Conservation (phyloP, 306 rosid species). For the Rosa lucieae region DNA sequence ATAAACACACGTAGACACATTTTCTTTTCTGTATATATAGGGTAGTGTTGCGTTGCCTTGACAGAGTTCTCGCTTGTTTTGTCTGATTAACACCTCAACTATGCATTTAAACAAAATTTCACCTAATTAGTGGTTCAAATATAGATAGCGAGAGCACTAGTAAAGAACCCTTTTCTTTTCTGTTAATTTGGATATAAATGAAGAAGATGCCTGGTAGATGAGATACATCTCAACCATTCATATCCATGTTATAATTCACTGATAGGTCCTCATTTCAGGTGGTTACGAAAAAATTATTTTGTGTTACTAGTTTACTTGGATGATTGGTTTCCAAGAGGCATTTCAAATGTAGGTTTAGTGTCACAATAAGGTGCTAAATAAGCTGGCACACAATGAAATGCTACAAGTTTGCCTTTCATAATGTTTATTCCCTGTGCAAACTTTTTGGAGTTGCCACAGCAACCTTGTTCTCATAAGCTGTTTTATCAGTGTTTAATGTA, state of each 20-base stretch:
- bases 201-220: not conserved
- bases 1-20: not conserved
- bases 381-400: not conserved
- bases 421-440: not conserved
- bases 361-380: not conserved
- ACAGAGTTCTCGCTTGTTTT: not conserved
- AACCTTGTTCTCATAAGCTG: not conserved
- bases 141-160: not conserved
- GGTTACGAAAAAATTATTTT: not conserved
- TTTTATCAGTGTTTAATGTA: not conserved
- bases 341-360: conserved; percentile 7
- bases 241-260: not conserved
- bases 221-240: not conserved
- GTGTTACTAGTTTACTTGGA: not conserved
- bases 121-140: not conserved
- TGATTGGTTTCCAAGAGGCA: not conserved
- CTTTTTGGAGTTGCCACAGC: not conserved
- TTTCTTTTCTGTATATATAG: not conserved
- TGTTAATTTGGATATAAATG: not conserved
- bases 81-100: not conserved
- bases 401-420: not conserved
- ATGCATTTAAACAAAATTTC: not conserved
- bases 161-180: not conserved
- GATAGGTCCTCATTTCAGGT: not conserved
- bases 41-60: not conserved